A percentile compares a stretch with the other conserved stretches of the same genome.
Evolutionary conservation across 148 eudicot genomes (phyloP).

Genomic region (Arctostaphylos glauca): DNA sequence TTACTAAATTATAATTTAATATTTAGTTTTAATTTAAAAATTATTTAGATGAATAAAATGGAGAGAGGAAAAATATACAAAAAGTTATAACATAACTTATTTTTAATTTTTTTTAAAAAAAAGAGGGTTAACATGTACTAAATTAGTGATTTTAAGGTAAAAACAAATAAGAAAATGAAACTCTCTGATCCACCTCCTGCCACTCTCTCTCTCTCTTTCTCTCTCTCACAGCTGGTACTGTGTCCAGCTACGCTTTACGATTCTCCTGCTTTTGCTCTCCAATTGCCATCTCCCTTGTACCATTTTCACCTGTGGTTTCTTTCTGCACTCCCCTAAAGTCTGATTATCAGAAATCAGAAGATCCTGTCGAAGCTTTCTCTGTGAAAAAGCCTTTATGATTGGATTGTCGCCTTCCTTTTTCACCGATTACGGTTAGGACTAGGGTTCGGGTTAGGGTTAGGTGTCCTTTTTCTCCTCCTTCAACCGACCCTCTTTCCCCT

Average conservation of each 20-base stretch:
- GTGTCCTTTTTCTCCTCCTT: background rate
- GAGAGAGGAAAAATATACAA: too few species aligned
- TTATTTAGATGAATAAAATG: too few species aligned
- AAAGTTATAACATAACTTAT: too few species aligned
- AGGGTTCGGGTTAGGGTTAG: background rate
- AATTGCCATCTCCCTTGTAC: background rate
- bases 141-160: too few species aligned
- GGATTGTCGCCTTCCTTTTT: background rate
- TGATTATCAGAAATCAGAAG: background rate
- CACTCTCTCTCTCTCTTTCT: too few species aligned
- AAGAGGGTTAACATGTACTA: too few species aligned
- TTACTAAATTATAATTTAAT: too few species aligned
- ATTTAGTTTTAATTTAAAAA: too few species aligned
- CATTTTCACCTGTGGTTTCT: background rate
- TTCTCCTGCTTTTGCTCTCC: background rate
- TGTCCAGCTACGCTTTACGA: background rate
- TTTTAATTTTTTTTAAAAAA: too few species aligned
- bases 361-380: background rate
- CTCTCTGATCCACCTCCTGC: too few species aligned
- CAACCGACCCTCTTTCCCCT: background rate
- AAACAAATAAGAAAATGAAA: too few species aligned
- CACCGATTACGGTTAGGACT: background rate
- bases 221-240: background rate
- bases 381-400: constrained; percentile 4
- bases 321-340: background rate